Evolutionary conservation across 805 yeast species (phyloP).

Genomic region (Kregervanrija fluxuum): DNA sequence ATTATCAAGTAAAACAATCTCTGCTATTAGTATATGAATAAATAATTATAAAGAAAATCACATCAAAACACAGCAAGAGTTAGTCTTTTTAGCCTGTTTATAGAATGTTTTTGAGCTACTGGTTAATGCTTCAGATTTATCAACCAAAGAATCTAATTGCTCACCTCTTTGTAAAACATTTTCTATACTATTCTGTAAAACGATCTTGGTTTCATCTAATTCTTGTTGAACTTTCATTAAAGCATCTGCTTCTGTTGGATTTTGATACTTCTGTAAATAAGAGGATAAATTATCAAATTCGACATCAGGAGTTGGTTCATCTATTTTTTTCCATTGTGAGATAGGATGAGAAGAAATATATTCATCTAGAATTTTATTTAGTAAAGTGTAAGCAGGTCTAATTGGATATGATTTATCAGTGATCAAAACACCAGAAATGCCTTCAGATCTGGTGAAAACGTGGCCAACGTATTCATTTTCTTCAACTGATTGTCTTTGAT

Average conservation of each 20-base stretch:
- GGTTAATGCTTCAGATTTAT: constrained; percentile 89
- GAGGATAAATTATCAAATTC: constrained; percentile 54
- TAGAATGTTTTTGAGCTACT: constrained; percentile 88
- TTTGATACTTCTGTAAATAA: constrained; percentile 82
- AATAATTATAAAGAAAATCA: constrained; percentile 24
- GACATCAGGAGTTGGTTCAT: constrained; percentile 39
- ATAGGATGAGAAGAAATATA: constrained; percentile 78
- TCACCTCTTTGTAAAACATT: constrained; percentile 94
- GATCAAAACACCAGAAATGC: constrained; percentile 84
- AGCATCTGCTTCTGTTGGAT: constrained; percentile 95
- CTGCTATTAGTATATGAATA: constrained; percentile 2
- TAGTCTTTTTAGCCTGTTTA: constrained; percentile 93
- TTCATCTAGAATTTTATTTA: constrained; percentile 88
- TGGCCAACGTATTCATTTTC: constrained; percentile 90
- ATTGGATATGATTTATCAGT: constrained; percentile 95
- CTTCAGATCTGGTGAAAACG: constrained; percentile 84
- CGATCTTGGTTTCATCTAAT: constrained; percentile 94
- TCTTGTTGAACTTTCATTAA: constrained; percentile 97
- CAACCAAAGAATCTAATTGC: constrained; percentile 87
- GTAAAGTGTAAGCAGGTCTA: constrained; percentile 88
- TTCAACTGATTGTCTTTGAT: constrained; percentile 91
- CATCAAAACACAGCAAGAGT: constrained; percentile 79
- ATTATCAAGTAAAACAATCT: too few relatives aligned
- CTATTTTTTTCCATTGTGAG: constrained; percentile 52
- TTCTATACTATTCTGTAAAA: constrained; percentile 92